These are phyloP conservation scores for Solanum chacoense DNA, from an alignment of 305 asterid genomes.

Conservation along the genomic window DNA sequence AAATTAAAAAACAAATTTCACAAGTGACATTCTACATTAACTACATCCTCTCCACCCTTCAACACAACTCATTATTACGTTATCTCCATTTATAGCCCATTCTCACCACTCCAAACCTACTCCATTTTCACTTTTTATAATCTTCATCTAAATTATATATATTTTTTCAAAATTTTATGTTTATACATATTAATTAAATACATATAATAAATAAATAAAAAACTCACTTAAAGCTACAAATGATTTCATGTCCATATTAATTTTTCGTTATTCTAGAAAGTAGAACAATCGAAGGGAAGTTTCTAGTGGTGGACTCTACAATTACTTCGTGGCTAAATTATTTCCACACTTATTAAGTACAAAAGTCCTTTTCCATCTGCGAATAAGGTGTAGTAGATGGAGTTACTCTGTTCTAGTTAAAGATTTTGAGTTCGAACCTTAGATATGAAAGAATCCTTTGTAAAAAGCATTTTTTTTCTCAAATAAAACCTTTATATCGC, in stretches of 20 bases:
- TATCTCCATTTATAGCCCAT: background rate
- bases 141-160: background rate
- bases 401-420: accelerated
- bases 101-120: background rate
- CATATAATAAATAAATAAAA: background rate
- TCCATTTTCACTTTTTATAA: background rate
- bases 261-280: background rate
- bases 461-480: accelerated
- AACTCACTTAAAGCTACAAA: background rate
- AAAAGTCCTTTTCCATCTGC: background rate
- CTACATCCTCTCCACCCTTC: background rate
- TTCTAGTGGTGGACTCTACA: background rate
- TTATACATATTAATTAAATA: background rate
- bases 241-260: background rate
- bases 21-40: too few relatives aligned
- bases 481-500: too few relatives aligned
- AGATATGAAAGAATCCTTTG: accelerated
- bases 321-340: background rate
- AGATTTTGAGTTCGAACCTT: accelerated
- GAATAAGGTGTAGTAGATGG: too few relatives aligned
- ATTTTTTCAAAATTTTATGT: background rate
- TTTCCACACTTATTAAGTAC: background rate
- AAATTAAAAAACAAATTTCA: too few relatives aligned
- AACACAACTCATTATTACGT: background rate
- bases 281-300: background rate